Evolutionary conservation across 352 stramenopile species (phyloP).

Genomic region (Phytopythium vexans): DNA sequence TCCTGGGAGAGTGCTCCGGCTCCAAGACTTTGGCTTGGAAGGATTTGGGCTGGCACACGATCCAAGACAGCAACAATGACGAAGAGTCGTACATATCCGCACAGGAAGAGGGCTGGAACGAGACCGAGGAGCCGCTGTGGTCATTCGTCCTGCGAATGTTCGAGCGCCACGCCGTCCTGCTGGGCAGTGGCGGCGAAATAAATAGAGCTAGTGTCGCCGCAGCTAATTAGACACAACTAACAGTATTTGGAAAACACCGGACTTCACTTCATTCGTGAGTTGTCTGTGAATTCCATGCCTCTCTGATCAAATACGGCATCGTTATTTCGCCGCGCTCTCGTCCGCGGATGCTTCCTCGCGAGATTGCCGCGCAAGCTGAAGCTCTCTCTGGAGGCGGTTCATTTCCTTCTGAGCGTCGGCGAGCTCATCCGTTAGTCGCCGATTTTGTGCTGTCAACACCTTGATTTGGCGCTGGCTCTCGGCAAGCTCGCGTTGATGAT

Average conservation of each 20-base stretch:
- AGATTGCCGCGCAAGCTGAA: conserved; percentile 38
- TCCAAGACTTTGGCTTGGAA: conserved; percentile 16
- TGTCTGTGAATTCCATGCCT: no score
- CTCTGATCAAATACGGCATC: no score
- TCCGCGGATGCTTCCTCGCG: conserved; percentile 19
- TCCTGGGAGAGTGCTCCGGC: conserved; percentile 21
- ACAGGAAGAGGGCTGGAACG: conserved; percentile 5
- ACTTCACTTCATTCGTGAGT: no score
- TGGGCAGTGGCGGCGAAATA: conserved; percentile 1
- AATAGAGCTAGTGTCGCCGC: not conserved
- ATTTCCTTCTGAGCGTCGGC: conserved; percentile 48
- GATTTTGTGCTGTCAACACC: conserved; percentile 64
- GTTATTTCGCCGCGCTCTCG: not conserved
- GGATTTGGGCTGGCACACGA: conserved; percentile 27
- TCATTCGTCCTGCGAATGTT: conserved; percentile 5
- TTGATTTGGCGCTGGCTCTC: conserved; percentile 62
- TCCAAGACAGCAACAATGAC: conserved; percentile 12
- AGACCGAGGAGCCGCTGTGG: conserved; percentile 5
- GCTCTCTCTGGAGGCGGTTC: conserved; percentile 48
- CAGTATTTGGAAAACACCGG: no score
- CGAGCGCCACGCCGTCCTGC: conserved; percentile 2
- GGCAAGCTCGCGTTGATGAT: conserved; percentile 26
- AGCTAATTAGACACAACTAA: no score
- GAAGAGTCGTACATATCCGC: not conserved
- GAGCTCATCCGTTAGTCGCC: conserved; percentile 46